A percentile compares a stretch with the other conserved stretches of the same genome.
Evolutionary conservation across 2,329 filamentous ascomycete genomes (phyloP).

Genomic region (Hypoxylon sp.): DNA sequence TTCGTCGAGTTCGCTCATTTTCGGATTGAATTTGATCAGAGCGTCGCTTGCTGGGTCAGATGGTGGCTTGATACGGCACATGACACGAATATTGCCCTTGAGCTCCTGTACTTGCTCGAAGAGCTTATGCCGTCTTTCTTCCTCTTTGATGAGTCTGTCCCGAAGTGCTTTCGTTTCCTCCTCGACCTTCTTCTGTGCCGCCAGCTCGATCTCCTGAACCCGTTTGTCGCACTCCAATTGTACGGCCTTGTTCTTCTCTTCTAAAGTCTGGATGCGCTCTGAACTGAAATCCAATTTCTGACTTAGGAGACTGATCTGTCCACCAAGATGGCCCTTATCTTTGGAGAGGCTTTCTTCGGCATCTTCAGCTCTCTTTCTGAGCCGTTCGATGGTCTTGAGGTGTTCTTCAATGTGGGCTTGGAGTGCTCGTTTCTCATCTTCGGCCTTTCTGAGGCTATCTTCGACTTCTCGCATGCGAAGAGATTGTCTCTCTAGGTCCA

Average conservation of each 20-base stretch:
- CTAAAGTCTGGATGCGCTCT: constrained; percentile 50
- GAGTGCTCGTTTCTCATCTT: constrained; percentile 44
- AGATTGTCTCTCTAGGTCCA: constrained; percentile 70
- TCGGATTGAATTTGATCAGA: constrained; percentile 82
- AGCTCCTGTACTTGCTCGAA: constrained; percentile 99
- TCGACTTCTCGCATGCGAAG: constrained; percentile 64
- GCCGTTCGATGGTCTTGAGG: constrained; percentile 51
- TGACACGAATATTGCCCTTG: constrained; percentile 98
- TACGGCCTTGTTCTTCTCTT: constrained; percentile 47
- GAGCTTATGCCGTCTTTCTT: constrained; percentile 88
- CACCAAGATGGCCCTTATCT: constrained; percentile 52
- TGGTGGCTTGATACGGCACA: constrained; percentile 91
- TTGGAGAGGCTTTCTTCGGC: constrained; percentile 52
- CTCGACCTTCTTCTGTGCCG: constrained; percentile 83
- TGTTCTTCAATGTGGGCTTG: constrained; percentile 50
- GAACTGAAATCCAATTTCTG: constrained; percentile 50
- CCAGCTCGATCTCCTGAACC: constrained; percentile 80
- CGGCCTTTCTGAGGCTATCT: constrained; percentile 59
- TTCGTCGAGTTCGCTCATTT: constrained; percentile 71
- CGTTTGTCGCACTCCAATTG: constrained; percentile 47
- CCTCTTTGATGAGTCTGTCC: constrained; percentile 89
- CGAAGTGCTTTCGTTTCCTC: constrained; percentile 72
- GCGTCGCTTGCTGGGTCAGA: constrained; percentile 72
- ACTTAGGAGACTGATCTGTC: constrained; percentile 51
- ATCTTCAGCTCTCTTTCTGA: constrained; percentile 52